Percentiles rank a stretch among this genome's conserved stretches.
Conservation (phyloP, 306 rosid species). For the Casuarina cunninghamiana region DNA sequence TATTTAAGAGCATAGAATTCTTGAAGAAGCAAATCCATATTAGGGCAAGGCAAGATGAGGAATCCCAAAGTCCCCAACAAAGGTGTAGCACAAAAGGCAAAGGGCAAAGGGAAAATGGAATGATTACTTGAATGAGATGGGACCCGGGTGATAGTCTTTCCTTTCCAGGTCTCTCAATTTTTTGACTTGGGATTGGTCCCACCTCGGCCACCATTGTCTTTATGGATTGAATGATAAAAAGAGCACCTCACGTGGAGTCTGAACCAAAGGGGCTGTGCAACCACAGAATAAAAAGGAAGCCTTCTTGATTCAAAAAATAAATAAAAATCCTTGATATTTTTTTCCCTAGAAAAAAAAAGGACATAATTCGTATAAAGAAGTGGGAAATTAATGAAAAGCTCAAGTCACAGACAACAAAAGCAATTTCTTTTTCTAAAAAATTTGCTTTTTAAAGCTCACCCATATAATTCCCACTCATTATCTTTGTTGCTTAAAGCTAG, state of each 20-base stretch:
- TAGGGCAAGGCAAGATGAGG: constrained; percentile 30
- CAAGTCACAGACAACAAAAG: constrained; percentile 41
- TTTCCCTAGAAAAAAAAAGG: not conserved
- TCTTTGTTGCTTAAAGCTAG: constrained; percentile 84
- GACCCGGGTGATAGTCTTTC: constrained; percentile 65
- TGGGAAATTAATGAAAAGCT: constrained; percentile 11
- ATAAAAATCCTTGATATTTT: constrained; percentile 14
- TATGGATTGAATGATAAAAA: constrained; percentile 90
- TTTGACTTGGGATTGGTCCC: constrained; percentile 95
- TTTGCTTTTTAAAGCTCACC: constrained; percentile 71
- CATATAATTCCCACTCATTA: constrained; percentile 90
- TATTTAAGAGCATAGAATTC: too few species aligned
- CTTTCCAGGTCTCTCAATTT: constrained; percentile 67
- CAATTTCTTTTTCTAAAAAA: constrained; percentile 41
- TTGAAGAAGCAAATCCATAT: not conserved
- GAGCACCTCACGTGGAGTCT: constrained; percentile 99
- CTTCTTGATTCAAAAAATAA: not conserved
- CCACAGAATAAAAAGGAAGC: constrained; percentile 64
- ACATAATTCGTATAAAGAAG: not conserved
- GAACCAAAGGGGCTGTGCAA: constrained; percentile 90
- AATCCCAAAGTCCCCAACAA: constrained; percentile 64
- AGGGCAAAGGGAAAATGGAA: constrained; percentile 66
- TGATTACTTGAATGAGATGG: constrained; percentile 79
- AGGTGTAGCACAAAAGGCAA: constrained; percentile 70
- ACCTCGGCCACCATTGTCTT: constrained; percentile 85